Conservation (phyloP, 2,329 filamentous ascomycete species). For the Mariannaea elegans region DNA sequence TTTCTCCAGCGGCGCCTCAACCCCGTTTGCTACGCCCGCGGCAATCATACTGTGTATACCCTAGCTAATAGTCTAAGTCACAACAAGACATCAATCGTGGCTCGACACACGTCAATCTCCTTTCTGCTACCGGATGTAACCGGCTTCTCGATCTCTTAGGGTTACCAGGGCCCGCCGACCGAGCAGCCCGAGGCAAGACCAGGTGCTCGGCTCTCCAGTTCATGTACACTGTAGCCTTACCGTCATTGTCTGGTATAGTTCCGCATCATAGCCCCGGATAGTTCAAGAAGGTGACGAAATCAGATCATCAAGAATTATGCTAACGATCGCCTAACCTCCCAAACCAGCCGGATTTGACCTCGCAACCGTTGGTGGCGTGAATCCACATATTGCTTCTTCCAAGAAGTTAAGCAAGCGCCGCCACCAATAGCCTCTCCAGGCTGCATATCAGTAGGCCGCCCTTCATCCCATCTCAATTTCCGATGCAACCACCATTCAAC, state of each 20-base stretch:
- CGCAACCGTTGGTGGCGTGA: background rate
- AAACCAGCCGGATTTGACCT: background rate
- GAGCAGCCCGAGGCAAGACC: background rate
- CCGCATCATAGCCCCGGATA: background rate
- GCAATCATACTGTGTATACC: no score
- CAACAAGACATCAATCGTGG: no score
- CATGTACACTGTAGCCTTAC: slow-evolving; percentile 5
- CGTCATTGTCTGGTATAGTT: background rate
- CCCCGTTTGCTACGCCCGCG: background rate
- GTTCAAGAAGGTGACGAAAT: background rate
- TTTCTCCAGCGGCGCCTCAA: background rate
- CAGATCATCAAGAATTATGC: slow-evolving; percentile 11
- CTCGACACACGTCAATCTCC: background rate
- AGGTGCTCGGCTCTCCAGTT: slow-evolving; percentile 9
- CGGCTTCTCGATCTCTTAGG: background rate
- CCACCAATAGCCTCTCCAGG: background rate
- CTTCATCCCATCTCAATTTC: slow-evolving; percentile 9
- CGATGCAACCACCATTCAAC: slow-evolving; percentile 1
- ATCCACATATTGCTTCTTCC: slow-evolving; percentile 10
- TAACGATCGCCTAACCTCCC: background rate
- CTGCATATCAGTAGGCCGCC: background rate
- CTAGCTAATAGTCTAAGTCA: no score
- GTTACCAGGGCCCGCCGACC: no score
- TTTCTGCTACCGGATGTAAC: background rate
- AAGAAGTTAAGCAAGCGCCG: no score